phyloP scores from a whole-genome alignment of 2,329 filamentous ascomycete species.

The Coniella lustricola region DNA sequence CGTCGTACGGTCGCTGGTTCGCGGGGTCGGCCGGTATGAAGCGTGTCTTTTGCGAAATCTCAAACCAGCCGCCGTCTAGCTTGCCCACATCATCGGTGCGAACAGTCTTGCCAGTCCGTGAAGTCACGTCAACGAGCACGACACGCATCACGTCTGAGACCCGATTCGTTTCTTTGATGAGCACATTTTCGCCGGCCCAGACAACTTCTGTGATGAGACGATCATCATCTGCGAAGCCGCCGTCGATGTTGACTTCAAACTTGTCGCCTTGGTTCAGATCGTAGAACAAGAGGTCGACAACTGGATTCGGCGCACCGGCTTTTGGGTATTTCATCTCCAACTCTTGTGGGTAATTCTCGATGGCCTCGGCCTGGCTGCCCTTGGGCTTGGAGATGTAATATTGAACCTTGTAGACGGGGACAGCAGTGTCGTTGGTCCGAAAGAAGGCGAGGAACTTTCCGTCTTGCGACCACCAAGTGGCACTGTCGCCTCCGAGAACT shows the following conservation, averaged over 20 bases:
- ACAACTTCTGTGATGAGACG: slow-evolving; percentile 88
- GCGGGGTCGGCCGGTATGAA: slow-evolving; percentile 78
- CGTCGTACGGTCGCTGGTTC: slow-evolving; percentile 72
- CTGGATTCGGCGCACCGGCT: slow-evolving; percentile 85
- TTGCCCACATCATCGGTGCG: slow-evolving; percentile 71
- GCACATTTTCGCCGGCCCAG: slow-evolving; percentile 79
- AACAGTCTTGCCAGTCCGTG: slow-evolving; percentile 69
- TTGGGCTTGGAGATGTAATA: slow-evolving; percentile 88
- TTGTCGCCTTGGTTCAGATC: slow-evolving; percentile 70
- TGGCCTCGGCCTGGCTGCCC: slow-evolving; percentile 60
- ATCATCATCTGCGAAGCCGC: slow-evolving; percentile 72
- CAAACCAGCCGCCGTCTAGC: slow-evolving; percentile 96
- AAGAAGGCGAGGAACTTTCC: slow-evolving; percentile 87
- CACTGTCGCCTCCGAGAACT: slow-evolving; percentile 70
- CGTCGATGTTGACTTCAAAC: slow-evolving; percentile 71
- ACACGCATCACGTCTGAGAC: slow-evolving; percentile 89
- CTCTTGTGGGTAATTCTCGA: slow-evolving; percentile 87
- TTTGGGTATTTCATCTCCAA: slow-evolving; percentile 96
- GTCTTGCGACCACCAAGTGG: slow-evolving; percentile 92
- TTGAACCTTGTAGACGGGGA: slow-evolving; percentile 86
- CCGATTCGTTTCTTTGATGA: slow-evolving; percentile 89
- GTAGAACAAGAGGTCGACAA: slow-evolving; percentile 83
- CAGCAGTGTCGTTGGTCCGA: slow-evolving; percentile 84
- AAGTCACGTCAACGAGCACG: slow-evolving; percentile 71
- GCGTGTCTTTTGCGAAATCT: slow-evolving; percentile 78